A percentile compares a stretch with the other conserved stretches of the same genome.
Conservation (phyloP, 441 rosid species). For the Populus hybrid region DNA sequence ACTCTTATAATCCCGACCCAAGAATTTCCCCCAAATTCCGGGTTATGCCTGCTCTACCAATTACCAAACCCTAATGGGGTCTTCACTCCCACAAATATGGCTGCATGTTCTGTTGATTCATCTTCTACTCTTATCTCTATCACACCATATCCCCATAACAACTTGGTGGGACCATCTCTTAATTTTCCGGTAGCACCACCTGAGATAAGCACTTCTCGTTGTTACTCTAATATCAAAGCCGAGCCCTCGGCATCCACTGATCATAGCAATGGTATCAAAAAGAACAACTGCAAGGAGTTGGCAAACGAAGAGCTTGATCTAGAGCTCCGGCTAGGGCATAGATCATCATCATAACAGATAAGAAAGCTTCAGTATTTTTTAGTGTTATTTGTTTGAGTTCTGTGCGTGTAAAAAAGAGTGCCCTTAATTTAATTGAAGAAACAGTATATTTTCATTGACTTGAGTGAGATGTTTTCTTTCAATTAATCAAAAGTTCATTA, state of each 20-base stretch:
- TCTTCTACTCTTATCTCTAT: slow-evolving; percentile 47
- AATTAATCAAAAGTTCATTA: neutral
- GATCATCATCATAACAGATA: slow-evolving; percentile 33
- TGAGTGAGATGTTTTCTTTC: slow-evolving; percentile 1
- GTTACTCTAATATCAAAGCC: slow-evolving; percentile 17
- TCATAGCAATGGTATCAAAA: neutral
- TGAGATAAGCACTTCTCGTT: slow-evolving; percentile 25
- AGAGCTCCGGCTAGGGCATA: slow-evolving; percentile 86
- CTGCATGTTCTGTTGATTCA: slow-evolving; percentile 30
- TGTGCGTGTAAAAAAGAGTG: slow-evolving; percentile 10
- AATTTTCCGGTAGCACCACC: slow-evolving; percentile 30
- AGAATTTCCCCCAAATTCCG: slow-evolving; percentile 44
- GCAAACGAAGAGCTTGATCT: slow-evolving; percentile 70
- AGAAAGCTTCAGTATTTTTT: slow-evolving; percentile 2
- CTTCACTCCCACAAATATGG: slow-evolving; percentile 26
- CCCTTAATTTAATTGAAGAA: neutral
- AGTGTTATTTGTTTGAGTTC: neutral
- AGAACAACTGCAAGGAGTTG: slow-evolving; percentile 21
- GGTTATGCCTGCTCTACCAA: slow-evolving; percentile 61
- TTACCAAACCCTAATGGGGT: slow-evolving; percentile 57
- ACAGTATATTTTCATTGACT: too few relatives aligned
- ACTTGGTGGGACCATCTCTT: slow-evolving; percentile 21
- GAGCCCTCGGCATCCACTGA: slow-evolving; percentile 13
- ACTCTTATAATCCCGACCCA: slow-evolving; percentile 43
- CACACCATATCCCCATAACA: slow-evolving; percentile 38